phyloP scores from a whole-genome alignment of 2,329 filamentous ascomycete genomes.

The Pseudogymnoascus sp. region DNA sequence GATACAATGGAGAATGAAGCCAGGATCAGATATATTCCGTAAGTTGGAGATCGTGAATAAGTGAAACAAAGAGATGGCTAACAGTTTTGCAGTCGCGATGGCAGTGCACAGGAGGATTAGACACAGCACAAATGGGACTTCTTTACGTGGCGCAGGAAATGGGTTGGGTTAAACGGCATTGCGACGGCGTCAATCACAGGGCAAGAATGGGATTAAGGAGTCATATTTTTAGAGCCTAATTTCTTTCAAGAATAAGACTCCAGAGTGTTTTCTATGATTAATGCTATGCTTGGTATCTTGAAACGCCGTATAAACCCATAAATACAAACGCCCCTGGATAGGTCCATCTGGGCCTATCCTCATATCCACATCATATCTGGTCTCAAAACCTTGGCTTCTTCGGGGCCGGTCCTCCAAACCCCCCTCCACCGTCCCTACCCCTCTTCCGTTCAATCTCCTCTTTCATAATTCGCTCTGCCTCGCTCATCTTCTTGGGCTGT shows the following conservation, averaged over 20 bases:
- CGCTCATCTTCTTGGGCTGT: slow-evolving; percentile 75
- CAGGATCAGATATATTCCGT: slow-evolving; percentile 60
- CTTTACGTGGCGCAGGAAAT: slow-evolving; percentile 7
- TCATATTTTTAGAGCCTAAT: slow-evolving; percentile 12
- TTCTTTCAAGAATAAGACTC: slow-evolving; percentile 10
- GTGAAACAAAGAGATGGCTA: slow-evolving; percentile 14
- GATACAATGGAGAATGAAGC: slow-evolving; percentile 55
- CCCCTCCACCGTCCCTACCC: slow-evolving; percentile 39
- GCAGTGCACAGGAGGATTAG: slow-evolving; percentile 44
- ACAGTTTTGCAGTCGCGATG: slow-evolving; percentile 41
- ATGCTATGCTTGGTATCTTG: slow-evolving; percentile 2
- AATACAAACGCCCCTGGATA: slow-evolving; percentile 17
- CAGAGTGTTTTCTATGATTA: background rate
- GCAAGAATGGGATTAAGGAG: slow-evolving; percentile 21
- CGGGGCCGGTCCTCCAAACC: slow-evolving; percentile 30
- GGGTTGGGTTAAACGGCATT: slow-evolving; percentile 1
- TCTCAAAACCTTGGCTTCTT: slow-evolving; percentile 44
- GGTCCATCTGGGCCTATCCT: background rate
- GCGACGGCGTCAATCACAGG: slow-evolving; percentile 13
- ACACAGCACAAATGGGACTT: background rate
- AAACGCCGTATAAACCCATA: slow-evolving; percentile 9
- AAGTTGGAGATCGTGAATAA: background rate
- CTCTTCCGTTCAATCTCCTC: slow-evolving; percentile 70
- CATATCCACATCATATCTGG: background rate
- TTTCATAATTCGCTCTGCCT: slow-evolving; percentile 83